Conservation (phyloP, 2,329 filamentous ascomycete genomes). For the Kalaharituber pfeilii region DNA sequence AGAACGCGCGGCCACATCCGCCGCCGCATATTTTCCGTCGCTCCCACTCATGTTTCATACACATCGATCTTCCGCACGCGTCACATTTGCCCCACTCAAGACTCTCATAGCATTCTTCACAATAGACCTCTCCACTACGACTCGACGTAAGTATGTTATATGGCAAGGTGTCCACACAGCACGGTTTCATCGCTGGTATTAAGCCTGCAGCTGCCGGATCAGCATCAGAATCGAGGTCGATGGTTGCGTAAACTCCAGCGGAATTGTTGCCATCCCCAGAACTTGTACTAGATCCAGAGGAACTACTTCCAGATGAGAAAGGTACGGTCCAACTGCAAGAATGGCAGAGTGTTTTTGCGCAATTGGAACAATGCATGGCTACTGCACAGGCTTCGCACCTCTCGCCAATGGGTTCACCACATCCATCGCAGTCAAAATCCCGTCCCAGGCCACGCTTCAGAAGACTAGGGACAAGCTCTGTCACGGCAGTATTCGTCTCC, state of each 20-base stretch:
- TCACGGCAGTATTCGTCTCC: slow-evolving; percentile 12
- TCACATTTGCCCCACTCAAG: background rate
- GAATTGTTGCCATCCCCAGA: background rate
- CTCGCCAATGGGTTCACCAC: slow-evolving; percentile 13
- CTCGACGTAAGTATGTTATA: background rate
- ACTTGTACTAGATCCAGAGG: background rate
- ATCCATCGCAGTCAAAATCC: slow-evolving; percentile 17
- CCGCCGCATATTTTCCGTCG: background rate
- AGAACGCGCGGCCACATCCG: background rate
- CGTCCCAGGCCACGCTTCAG: slow-evolving; percentile 9
- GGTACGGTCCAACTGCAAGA: slow-evolving; percentile 7
- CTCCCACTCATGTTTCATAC: background rate
- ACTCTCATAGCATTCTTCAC: background rate
- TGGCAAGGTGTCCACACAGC: background rate
- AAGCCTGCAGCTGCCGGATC: background rate
- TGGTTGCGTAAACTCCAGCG: background rate
- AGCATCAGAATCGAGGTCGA: background rate
- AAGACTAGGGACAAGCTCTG: slow-evolving; percentile 8
- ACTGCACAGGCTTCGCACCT: slow-evolving; percentile 19
- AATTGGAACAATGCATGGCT: slow-evolving; percentile 18
- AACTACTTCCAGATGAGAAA: background rate
- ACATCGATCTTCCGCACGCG: background rate
- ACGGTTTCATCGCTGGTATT: background rate
- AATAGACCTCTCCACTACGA: background rate
- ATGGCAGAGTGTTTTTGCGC: slow-evolving; percentile 16